Conservation (phyloP, 2,329 filamentous ascomycete genomes). For the Chaetomiaceae sp. region DNA sequence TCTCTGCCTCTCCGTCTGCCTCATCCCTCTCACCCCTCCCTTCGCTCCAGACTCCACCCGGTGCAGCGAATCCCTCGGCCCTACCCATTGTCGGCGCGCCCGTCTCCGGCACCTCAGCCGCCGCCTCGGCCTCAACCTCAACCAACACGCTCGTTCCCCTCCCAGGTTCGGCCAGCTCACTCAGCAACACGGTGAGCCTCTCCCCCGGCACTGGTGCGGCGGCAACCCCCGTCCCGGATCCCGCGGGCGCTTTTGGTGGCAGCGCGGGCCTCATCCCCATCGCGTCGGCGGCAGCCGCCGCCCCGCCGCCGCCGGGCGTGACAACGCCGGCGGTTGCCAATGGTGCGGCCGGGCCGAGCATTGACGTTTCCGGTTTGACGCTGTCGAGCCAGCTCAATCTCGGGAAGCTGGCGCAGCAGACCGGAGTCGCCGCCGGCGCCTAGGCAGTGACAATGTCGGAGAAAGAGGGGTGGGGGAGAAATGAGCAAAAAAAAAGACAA, state of each 20-base stretch:
- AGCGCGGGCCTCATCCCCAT: constrained; percentile 26
- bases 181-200: constrained; percentile 17
- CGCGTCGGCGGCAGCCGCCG: constrained; percentile 24
- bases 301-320: constrained; percentile 19
- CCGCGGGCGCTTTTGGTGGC: constrained; percentile 21
- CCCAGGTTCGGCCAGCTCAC: constrained; percentile 16
- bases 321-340: constrained; percentile 26
- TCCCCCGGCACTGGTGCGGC: constrained; percentile 3
- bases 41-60: constrained; percentile 1
- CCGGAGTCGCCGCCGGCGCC: constrained; percentile 10
- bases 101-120: not conserved
- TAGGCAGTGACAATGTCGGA: not conserved
- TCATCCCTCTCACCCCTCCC: not conserved
- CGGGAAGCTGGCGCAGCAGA: constrained; percentile 37
- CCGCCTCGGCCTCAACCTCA: constrained; percentile 2
- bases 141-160: constrained; percentile 13
- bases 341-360: constrained; percentile 26
- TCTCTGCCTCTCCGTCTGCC: constrained; percentile 1
- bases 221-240: constrained; percentile 3
- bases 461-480: not conserved
- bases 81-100: constrained; percentile 8
- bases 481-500: not conserved
- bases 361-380: constrained; percentile 38
- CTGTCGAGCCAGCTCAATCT: constrained; percentile 42
- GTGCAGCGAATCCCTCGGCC: not conserved